phyloP scores from a whole-genome alignment of 345 rosid species.

The Eucalyptus grandis region DNA sequence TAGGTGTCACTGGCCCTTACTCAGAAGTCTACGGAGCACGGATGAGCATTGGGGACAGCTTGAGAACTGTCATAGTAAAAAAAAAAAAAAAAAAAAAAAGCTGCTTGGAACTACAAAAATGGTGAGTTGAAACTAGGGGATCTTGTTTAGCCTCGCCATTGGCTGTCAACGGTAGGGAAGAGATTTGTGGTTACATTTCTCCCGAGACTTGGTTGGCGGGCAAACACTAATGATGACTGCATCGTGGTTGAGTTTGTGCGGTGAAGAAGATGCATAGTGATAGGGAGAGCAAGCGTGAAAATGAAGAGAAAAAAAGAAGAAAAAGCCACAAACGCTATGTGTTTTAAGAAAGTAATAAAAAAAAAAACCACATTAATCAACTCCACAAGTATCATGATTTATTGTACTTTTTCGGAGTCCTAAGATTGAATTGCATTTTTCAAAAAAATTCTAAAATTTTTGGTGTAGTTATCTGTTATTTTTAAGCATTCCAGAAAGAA shows the following conservation, averaged over 20 bases:
- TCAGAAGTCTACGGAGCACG: neutral
- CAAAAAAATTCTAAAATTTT: neutral
- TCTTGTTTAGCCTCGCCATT: neutral
- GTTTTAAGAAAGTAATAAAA: too few relatives aligned
- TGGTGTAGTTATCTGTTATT: neutral
- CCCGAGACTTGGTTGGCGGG: neutral
- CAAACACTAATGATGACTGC: neutral
- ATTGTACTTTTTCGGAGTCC: neutral
- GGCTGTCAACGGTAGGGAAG: neutral
- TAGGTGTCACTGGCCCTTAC: neutral
- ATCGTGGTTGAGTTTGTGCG: neutral
- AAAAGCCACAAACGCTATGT: neutral
- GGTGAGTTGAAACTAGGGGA: neutral
- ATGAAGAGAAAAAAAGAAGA: neutral
- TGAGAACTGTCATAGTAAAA: neutral
- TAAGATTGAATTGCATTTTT: neutral
- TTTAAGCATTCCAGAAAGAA: neutral
- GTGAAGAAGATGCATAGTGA: neutral
- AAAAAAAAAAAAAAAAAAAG: too few relatives aligned
- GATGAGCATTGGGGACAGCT: neutral
- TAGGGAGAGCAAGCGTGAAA: neutral
- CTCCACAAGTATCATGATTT: too few relatives aligned
- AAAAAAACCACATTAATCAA: neutral
- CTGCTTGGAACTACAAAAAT: neutral
- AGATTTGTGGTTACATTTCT: neutral